Evolutionary conservation across 2,329 filamentous ascomycete genomes (phyloP).

Genomic region (Sporothrix humicola): DNA sequence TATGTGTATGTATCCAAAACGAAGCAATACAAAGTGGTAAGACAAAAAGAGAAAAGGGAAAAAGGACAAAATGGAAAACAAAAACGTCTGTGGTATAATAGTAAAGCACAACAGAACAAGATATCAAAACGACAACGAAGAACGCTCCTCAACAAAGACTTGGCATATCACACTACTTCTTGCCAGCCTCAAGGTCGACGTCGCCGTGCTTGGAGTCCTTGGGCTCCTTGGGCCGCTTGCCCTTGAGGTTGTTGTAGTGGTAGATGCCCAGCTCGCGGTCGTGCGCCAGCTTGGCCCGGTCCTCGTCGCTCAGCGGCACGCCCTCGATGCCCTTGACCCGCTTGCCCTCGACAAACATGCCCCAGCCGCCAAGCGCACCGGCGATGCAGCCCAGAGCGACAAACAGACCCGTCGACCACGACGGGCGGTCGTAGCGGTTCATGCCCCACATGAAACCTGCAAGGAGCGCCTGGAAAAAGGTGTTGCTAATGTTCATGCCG

Average conservation of each 20-base stretch:
- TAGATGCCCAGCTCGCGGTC: constrained; percentile 62
- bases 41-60: constrained; percentile 1
- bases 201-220: constrained; percentile 40
- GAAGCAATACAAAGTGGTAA: neutral
- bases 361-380: constrained; percentile 69
- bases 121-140: neutral
- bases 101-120: constrained; percentile 3
- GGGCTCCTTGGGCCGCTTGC: constrained; percentile 54
- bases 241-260: constrained; percentile 64
- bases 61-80: neutral
- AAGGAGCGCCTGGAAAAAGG: constrained; percentile 74
- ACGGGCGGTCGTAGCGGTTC: constrained; percentile 74
- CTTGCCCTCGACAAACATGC: constrained; percentile 75
- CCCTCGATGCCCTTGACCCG: constrained; percentile 74
- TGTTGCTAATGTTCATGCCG: constrained; percentile 80
- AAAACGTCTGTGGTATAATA: constrained; percentile 23
- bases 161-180: neutral
- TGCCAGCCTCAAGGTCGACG: constrained; percentile 41
- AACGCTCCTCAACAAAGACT: neutral
- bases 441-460: constrained; percentile 84
- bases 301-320: constrained; percentile 64
- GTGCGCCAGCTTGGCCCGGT: constrained; percentile 55
- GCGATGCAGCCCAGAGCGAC: constrained; percentile 75
- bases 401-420: constrained; percentile 80
- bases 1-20: constrained; percentile 14